Evolutionary conservation across 2,329 filamentous ascomycete genomes (phyloP).

Genomic region (Cladobotryum mycophilum): DNA sequence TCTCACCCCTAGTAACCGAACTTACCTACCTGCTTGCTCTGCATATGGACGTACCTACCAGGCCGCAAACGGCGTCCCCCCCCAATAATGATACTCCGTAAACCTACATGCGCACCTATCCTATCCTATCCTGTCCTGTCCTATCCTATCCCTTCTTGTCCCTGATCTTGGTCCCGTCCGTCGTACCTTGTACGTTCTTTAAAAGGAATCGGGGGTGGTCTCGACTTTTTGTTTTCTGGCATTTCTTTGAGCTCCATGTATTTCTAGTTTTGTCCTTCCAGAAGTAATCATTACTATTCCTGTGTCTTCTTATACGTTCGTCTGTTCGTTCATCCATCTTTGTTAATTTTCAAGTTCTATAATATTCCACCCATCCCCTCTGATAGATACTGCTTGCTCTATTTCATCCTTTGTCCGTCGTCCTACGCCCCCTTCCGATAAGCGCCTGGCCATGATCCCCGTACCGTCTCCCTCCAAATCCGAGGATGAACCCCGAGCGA

Average conservation of each 20-base stretch:
- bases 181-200: constrained; percentile 10
- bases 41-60: background rate
- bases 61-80: constrained; percentile 13
- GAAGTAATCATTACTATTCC: too few species aligned
- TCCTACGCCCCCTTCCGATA: background rate
- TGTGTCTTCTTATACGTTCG: too few species aligned
- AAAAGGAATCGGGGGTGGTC: constrained; percentile 7
- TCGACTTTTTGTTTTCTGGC: background rate
- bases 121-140: constrained; percentile 2
- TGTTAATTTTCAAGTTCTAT: too few species aligned
- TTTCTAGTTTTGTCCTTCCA: constrained; percentile 4
- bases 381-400: too few species aligned
- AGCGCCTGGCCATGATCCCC: constrained; percentile 9
- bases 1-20: background rate
- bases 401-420: too few species aligned
- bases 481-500: constrained; percentile 7
- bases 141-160: constrained; percentile 1
- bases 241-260: constrained; percentile 8
- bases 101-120: constrained; percentile 11
- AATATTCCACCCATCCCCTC: too few species aligned
- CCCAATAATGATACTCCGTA: constrained; percentile 14
- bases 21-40: background rate
- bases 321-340: too few species aligned
- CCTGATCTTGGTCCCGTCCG: background rate
- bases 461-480: constrained; percentile 3